Percentiles rank a stretch among this genome's conserved stretches.
Conservation (phyloP, 352 stramenopile species). For the Globisporangium paroecandrum region DNA sequence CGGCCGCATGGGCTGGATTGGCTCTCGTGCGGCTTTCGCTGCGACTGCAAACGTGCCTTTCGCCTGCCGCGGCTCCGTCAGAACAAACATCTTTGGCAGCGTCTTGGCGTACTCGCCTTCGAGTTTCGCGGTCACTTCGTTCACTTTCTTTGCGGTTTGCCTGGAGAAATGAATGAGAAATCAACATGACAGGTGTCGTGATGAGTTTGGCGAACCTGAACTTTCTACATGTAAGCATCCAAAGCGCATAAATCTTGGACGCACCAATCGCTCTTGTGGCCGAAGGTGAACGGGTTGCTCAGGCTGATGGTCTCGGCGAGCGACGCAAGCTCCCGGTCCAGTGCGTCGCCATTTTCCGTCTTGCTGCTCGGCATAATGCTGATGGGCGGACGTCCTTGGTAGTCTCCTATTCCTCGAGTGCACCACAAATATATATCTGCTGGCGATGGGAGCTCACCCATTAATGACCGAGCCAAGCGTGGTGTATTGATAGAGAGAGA, state of each 20-base stretch:
- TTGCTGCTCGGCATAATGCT: conserved; percentile 7
- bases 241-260: neutral
- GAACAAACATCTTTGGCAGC: conserved; percentile 56
- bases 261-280: conserved; percentile 70
- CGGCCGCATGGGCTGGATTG: conserved; percentile 48
- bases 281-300: conserved; percentile 78
- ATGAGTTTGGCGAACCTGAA: neutral
- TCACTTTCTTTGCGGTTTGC: conserved; percentile 42
- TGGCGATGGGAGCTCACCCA: neutral
- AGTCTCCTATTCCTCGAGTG: neutral
- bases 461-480: neutral
- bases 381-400: neutral
- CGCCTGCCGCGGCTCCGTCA: conserved; percentile 49
- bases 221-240: neutral
- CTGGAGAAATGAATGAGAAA: conserved; percentile 21
- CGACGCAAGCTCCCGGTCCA: conserved; percentile 65
- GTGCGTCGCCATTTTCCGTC: conserved; percentile 34
- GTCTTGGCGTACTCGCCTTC: conserved; percentile 52
- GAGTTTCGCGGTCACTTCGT: conserved; percentile 30
- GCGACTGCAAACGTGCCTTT: conserved; percentile 47
- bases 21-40: conserved; percentile 47
- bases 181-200: neutral
- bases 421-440: neutral
- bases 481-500: neutral
- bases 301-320: conserved; percentile 71